Conservation (phyloP, 306 rosid genomes). For the Macrotyloma uniflorum region DNA sequence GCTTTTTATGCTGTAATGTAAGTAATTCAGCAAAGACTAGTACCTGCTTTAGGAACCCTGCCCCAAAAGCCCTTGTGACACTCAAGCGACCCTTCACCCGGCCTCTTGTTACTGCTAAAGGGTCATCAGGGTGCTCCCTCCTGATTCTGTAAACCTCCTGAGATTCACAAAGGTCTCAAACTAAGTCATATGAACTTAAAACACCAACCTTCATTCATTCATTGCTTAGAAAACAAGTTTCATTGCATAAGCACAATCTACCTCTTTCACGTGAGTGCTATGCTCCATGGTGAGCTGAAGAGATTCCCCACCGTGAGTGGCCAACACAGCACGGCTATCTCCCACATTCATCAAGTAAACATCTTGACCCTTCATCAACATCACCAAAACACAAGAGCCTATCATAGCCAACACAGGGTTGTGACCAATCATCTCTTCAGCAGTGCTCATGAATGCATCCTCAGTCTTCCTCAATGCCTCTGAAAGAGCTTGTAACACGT, state of each 20-base stretch:
- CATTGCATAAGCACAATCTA: slow-evolving; percentile 28
- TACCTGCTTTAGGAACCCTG: slow-evolving; percentile 91
- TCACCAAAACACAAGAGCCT: slow-evolving; percentile 93
- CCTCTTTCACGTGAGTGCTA: slow-evolving; percentile 67
- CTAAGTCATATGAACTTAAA: slow-evolving; percentile 6
- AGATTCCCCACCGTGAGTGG: slow-evolving; percentile 45
- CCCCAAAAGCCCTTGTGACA: slow-evolving; percentile 91
- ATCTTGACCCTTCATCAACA: slow-evolving; percentile 86
- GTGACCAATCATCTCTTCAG: slow-evolving; percentile 52
- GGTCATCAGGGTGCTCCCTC: slow-evolving; percentile 74
- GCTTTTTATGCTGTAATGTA: not conserved
- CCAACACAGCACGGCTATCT: slow-evolving; percentile 76
- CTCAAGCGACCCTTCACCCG: slow-evolving; percentile 80
- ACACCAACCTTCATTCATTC: slow-evolving; percentile 6
- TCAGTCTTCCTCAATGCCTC: slow-evolving; percentile 65
- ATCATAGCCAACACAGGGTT: slow-evolving; percentile 83
- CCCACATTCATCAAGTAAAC: slow-evolving; percentile 91
- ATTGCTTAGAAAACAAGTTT: not conserved
- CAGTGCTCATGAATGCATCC: slow-evolving; percentile 55
- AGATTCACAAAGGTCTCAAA: not conserved
- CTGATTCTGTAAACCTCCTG: slow-evolving; percentile 77
- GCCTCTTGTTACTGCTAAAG: slow-evolving; percentile 59
- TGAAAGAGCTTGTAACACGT: slow-evolving; percentile 66
- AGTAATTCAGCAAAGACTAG: not conserved
- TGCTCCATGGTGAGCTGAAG: slow-evolving; percentile 82